Base-by-base conservation (phyloP, 2,329 filamentous ascomycete species). In the Claviceps sp. region DNA sequence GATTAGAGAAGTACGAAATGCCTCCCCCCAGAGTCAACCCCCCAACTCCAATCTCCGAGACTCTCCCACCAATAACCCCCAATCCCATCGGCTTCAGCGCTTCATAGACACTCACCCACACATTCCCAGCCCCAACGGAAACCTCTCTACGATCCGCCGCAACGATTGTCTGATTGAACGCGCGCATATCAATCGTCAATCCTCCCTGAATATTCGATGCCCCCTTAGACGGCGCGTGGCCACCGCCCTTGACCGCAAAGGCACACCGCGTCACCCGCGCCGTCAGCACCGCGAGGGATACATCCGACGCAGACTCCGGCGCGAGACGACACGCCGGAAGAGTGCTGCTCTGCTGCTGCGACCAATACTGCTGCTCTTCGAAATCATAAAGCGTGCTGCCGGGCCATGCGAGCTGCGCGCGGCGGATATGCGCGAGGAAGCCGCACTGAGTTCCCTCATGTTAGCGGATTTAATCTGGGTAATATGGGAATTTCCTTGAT, bases 201-300 rank as follows among this genome's bases (percentile, higher is more conserved):
- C 62, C 64, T 20, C 54, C 57, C 7, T 61, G 44, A 37, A 63
- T 61, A 44, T 61, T 65, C 11, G 59, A 64, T 2, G 58, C 56
- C 6, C 61, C 62, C 2, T 57, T 50, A 47, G 63, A 64, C 5
- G 62, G 53, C 2, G 61, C 57, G 38, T 68, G 66, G n/a, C 65
- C 67, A 36, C 64, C 65, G 14, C 61, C 60, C 53, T 64, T 65
- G 34, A 66, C 58, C 9, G 65, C 61, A 48, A 66, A 67, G 26
- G 59, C 56, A 56, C 65, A 65, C 13, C 55, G 52, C 3, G 59
- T 63, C 22, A 56, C 57, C 22, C 58, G 60, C 18, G 58, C 54
- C 2, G 60, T 54, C 18, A 61, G 51, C 5, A 66, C 55, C 8
- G 57, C 54, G 2, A 62, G 54, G 4, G 64, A 64, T 4, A 65